A percentile compares a stretch with the other conserved stretches of the same genome.
phyloP scores from a whole-genome alignment of 1,284 basidiomycete genomes.

The Microbotryum violaceum region DNA sequence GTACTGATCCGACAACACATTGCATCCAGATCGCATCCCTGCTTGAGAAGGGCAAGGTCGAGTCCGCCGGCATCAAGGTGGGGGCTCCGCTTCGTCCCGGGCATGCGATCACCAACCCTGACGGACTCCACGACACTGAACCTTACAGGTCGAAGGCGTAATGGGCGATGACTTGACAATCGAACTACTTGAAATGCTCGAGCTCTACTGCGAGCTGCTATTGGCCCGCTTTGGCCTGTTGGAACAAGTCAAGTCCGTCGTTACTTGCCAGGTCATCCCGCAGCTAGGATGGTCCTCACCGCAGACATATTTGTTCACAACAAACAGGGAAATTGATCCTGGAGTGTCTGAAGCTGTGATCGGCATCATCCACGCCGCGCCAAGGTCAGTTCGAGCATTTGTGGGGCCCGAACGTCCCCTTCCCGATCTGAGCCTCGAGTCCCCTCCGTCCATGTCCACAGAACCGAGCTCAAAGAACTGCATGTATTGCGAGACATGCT shows the following conservation, averaged over 20 bases:
- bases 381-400: conserved; percentile 50
- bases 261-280: too few relatives aligned
- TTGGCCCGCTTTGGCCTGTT: conserved; percentile 84
- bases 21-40: conserved; percentile 54
- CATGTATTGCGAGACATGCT: conserved; percentile 85
- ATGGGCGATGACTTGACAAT: conserved; percentile 78
- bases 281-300: background rate
- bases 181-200: conserved; percentile 81
- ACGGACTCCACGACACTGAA: conserved; percentile 37
- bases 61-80: conserved; percentile 70
- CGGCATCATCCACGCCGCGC: conserved; percentile 81
- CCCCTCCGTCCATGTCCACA: conserved; percentile 6
- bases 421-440: background rate
- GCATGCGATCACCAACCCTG: too few relatives aligned
- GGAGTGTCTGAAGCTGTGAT: conserved; percentile 63
- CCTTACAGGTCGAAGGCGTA: conserved; percentile 45
- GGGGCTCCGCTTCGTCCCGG: background rate
- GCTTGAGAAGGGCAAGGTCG: conserved; percentile 67
- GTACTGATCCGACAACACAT: conserved; percentile 46
- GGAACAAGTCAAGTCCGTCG: conserved; percentile 60
- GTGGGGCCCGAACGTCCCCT: background rate
- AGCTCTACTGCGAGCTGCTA: conserved; percentile 82
- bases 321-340: conserved; percentile 72
- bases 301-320: too few relatives aligned
- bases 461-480: conserved; percentile 56